Percentiles rank a stretch among this genome's conserved stretches.
Evolutionary conservation across 73 alveolate species (phyloP).

Genomic region (Halteria grandinella): DNA sequence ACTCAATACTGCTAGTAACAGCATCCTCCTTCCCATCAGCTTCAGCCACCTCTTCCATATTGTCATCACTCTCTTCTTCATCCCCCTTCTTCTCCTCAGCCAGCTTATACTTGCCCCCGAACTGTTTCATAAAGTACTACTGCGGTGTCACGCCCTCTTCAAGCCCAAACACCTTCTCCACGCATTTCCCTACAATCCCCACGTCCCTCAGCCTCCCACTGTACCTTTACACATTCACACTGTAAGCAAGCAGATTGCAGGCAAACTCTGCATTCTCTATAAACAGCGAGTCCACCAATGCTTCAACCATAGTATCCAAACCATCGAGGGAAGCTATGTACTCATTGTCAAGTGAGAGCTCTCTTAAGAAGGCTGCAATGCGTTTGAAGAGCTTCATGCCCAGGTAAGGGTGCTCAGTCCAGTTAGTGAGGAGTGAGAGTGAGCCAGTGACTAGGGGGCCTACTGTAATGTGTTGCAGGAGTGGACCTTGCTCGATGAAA

Average conservation of each 20-base stretch:
- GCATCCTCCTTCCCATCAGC: conserved; percentile 45
- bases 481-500: conserved; percentile 12
- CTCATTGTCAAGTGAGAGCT: neutral
- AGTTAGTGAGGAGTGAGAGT: neutral
- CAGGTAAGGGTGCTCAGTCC: conserved; percentile 8
- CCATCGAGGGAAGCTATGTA: too few relatives aligned
- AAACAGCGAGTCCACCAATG: neutral
- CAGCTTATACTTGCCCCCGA: conserved; percentile 6
- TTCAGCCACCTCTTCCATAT: conserved; percentile 11
- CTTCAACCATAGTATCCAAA: too few relatives aligned
- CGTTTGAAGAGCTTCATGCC: neutral
- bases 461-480: conserved; percentile 1
- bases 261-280: conserved; percentile 22
- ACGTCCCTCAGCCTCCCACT: too few relatives aligned
- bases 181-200: too few relatives aligned
- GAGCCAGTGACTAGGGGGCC: neutral
- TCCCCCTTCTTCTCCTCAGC: conserved; percentile 2
- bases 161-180: too few relatives aligned
- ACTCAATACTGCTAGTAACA: neutral
- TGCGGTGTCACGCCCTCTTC: too few relatives aligned
- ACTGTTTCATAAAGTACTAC: conserved; percentile 16
- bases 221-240: too few relatives aligned
- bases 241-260: neutral
- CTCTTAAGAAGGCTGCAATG: conserved; percentile 19
- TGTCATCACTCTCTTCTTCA: neutral